Base-by-base conservation (phyloP, 177 flowering plant species). In the Vitis hybrid region DNA sequence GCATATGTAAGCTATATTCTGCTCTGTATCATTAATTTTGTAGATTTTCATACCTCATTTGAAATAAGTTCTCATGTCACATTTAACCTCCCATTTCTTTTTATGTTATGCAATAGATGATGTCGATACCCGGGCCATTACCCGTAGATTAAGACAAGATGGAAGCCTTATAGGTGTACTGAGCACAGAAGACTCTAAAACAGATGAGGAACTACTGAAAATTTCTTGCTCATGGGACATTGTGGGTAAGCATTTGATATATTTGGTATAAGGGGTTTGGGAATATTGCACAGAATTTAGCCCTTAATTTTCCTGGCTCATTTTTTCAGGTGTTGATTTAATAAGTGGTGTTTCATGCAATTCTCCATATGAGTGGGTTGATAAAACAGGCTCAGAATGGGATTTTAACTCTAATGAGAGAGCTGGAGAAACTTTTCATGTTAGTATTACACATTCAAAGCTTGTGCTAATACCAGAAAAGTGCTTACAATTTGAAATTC, bases 51-150 rank as follows among this genome's bases (percentile, higher is more conserved):
- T 23, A 49, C 49, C 32, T 26, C 18, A 5, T 5, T 60, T 14
- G 34, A 52, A 2, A 45, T 56, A 14, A 15, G 5, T 57, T 45
- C 3, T 10, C 49, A n/a, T 21, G 13, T 23, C 14, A 23, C 64
- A 5, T 30, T 13, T 64, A 9, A 34, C 34, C 26, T 66, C 7
- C 18, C 15, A 18, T 68, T 63, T 7, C 32, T 34, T 45, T 72
- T 56, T 63, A 30, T 34, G 69, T 54, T 67, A 1, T 81, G 70
- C 19, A 67, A 75, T 81, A 93, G 99, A 93, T 87, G 98, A 93
- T 80, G 94, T 93, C 71, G 98, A 95, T 72, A 95, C 98, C 34
- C 96, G 98, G 67, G 99, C 97, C 66, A 90, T 95, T 52, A 95
- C 99, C 49, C 94, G 98, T 58, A 83, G 99, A 82, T 78, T 95